A percentile compares a stretch with the other conserved stretches of the same genome.
Evolutionary conservation across 768 basidiomycete genomes (phyloP).

Genomic region (Sporobolomyces phaffii): DNA sequence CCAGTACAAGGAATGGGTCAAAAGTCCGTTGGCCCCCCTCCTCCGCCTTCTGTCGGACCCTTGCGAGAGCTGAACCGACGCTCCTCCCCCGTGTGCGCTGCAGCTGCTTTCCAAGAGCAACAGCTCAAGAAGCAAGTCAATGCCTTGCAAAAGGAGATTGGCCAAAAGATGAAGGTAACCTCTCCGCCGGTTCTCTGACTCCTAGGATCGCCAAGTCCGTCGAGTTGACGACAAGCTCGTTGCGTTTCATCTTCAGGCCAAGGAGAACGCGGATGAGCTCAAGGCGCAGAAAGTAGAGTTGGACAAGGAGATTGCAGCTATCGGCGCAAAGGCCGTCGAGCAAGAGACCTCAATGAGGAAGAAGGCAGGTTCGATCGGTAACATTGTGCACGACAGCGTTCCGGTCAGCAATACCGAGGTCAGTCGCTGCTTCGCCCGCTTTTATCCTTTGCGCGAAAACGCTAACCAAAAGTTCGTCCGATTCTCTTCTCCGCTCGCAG

Average conservation of each 20-base stretch:
- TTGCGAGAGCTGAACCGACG: neutral
- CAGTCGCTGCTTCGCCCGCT: conserved; percentile 34
- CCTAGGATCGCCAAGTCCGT: neutral
- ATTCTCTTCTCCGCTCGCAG: conserved; percentile 48
- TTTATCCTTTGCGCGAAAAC: no score
- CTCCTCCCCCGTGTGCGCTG: neutral
- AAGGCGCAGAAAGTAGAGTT: conserved; percentile 76
- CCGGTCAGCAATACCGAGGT: conserved; percentile 87
- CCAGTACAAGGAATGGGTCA: conserved; percentile 89
- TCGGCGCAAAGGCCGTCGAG: conserved; percentile 69
- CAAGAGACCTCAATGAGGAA: conserved; percentile 70
- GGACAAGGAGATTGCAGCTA: conserved; percentile 69
- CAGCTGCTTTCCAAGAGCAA: conserved; percentile 84
- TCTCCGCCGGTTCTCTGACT: no score
- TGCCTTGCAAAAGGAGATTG: conserved; percentile 87
- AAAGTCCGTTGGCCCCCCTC: conserved; percentile 62
- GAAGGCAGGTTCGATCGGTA: conserved; percentile 77
- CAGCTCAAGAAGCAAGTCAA: conserved; percentile 75
- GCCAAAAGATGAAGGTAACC: conserved; percentile 78
- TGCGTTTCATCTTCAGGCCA: no score
- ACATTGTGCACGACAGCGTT: conserved; percentile 79
- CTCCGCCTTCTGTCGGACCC: neutral
- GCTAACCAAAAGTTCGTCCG: neutral
- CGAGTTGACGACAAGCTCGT: neutral
- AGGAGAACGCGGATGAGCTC: conserved; percentile 81